These are phyloP conservation scores for Capsella bursapastoris DNA, from an alignment of 345 rosid species.

Conservation along the genomic window DNA sequence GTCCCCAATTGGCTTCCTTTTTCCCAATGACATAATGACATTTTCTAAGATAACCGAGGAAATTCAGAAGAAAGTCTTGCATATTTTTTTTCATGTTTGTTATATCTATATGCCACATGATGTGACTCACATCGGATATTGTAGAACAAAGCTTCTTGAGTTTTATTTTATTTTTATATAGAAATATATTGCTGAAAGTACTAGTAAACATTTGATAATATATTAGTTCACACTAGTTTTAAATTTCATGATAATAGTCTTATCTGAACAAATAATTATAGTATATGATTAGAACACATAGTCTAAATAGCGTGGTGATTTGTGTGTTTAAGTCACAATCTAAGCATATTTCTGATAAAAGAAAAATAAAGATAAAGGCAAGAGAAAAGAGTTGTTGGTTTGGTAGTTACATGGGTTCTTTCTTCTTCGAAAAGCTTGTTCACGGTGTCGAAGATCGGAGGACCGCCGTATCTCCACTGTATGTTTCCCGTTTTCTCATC, in stretches of 20 bases:
- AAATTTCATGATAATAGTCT: not conserved
- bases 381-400: constrained; percentile 4
- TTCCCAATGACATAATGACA: not conserved
- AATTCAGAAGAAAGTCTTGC: not conserved
- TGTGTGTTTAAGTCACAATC: not conserved
- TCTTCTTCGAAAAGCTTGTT: constrained; percentile 75
- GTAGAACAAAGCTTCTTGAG: not conserved
- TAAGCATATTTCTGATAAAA: not conserved
- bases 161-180: not conserved
- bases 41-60: not conserved
- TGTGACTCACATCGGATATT: constrained; percentile 2
- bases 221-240: not conserved
- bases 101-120: not conserved
- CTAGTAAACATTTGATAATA: not conserved
- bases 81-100: not conserved
- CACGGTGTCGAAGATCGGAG: constrained; percentile 62
- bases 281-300: not conserved
- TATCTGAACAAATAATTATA: not conserved
- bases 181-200: not conserved
- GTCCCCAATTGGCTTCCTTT: constrained; percentile 10
- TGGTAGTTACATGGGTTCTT: constrained; percentile 56
- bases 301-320: not conserved
- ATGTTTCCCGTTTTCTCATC: constrained; percentile 51
- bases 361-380: not conserved
- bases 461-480: constrained; percentile 71